These are phyloP conservation scores for Geosmithia morbida DNA, from an alignment of 2,329 filamentous ascomycete species.

Conservation along the genomic window DNA sequence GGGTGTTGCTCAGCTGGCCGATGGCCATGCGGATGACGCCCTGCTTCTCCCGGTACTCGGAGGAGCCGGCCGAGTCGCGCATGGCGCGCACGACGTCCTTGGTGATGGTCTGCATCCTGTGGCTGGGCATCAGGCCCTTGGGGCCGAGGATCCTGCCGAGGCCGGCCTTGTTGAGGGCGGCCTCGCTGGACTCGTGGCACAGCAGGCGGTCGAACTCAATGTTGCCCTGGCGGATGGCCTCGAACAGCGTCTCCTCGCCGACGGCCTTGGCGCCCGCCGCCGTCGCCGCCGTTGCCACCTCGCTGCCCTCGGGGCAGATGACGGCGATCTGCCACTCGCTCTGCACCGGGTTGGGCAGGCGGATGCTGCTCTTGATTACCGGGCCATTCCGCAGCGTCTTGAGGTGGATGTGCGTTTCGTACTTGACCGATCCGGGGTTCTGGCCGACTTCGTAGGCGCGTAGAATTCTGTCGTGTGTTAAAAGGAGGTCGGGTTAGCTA, in stretches of 20 bases:
- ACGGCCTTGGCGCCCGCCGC: slow-evolving; percentile 69
- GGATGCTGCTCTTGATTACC: slow-evolving; percentile 73
- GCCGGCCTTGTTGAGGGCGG: slow-evolving; percentile 66
- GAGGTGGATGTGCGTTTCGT: slow-evolving; percentile 76
- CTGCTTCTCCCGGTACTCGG: slow-evolving; percentile 72
- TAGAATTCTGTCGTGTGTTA: slow-evolving; percentile 32
- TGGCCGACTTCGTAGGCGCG: slow-evolving; percentile 85
- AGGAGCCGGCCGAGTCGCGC: slow-evolving; percentile 68
- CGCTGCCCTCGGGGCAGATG: slow-evolving; percentile 71
- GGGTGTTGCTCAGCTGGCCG: slow-evolving; percentile 78
- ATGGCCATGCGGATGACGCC: slow-evolving; percentile 83
- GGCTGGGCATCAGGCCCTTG: slow-evolving; percentile 80
- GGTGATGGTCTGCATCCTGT: slow-evolving; percentile 80
- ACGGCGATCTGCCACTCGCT: slow-evolving; percentile 83
- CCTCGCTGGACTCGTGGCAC: slow-evolving; percentile 66
- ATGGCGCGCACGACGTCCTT: slow-evolving; percentile 63
- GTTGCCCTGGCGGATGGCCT: slow-evolving; percentile 55
- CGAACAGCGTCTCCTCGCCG: slow-evolving; percentile 77
- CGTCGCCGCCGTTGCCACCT: slow-evolving; percentile 57
- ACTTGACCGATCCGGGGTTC: slow-evolving; percentile 60
- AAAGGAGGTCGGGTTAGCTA: not conserved
- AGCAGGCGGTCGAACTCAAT: slow-evolving; percentile 84
- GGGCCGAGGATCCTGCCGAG: slow-evolving; percentile 77
- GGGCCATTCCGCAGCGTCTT: slow-evolving; percentile 76
- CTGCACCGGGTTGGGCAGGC: slow-evolving; percentile 78